Conservation (phyloP, 1,284 basidiomycete genomes). For the Pisolithus thermaeus region DNA sequence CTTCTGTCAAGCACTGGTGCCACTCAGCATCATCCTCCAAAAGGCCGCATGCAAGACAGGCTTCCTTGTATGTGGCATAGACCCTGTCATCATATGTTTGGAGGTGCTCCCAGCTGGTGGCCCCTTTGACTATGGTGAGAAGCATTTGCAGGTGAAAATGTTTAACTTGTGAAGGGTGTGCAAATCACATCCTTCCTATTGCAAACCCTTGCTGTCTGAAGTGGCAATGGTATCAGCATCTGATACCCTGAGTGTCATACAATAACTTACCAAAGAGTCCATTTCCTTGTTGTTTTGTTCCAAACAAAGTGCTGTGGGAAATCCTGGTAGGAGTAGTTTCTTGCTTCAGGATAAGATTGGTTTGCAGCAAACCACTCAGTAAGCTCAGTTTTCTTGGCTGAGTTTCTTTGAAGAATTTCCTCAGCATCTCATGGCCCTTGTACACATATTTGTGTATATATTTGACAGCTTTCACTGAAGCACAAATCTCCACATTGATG, state of each 20-base stretch:
- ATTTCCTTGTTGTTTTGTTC: background rate
- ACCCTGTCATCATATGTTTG: conserved; percentile 9
- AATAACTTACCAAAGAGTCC: too few species aligned
- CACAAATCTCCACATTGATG: conserved; percentile 3
- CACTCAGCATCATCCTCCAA: conserved; percentile 32
- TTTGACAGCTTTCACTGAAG: conserved; percentile 25
- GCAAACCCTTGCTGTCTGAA: too few species aligned
- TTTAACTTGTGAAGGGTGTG: too few species aligned
- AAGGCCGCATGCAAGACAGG: conserved; percentile 28
- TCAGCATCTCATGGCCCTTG: conserved; percentile 31
- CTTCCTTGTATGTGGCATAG: conserved; percentile 17
- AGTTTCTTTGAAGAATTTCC: too few species aligned
- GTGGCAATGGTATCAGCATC: too few species aligned
- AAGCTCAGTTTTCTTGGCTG: too few species aligned
- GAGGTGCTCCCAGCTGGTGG: conserved; percentile 11
- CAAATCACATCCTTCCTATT: too few species aligned
- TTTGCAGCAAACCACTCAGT: background rate
- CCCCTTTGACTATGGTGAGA: background rate
- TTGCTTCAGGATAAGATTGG: background rate
- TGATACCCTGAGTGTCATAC: too few species aligned
- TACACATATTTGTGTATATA: conserved; percentile 42
- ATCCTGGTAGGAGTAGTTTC: background rate
- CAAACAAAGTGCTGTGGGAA: background rate
- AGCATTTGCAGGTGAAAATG: too few species aligned
- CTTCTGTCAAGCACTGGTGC: conserved; percentile 26